Evolutionary conservation across 116 monocot genomes (phyloP).

Genomic region (Trichopus zeylanicus): DNA sequence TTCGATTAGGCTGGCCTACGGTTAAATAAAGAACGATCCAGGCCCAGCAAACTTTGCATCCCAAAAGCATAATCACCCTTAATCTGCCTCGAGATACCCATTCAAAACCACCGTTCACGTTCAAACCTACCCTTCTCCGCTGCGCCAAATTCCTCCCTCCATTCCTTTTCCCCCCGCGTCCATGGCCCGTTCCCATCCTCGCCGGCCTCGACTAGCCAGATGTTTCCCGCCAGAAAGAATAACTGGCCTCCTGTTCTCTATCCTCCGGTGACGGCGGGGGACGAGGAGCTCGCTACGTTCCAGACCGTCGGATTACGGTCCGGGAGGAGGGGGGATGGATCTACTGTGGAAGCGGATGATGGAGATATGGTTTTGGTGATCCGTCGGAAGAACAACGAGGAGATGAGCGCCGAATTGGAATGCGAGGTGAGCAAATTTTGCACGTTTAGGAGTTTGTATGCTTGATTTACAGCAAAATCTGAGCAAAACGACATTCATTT

Average conservation of each 20-base stretch:
- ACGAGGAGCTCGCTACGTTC: constrained; percentile 26
- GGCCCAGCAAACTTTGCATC: too few species aligned
- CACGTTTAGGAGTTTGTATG: too few species aligned
- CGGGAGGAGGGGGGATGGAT: too few species aligned
- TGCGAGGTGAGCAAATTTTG: constrained; percentile 22
- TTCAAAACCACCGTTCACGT: neutral
- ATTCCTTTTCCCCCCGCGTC: too few species aligned
- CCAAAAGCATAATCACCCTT: too few species aligned
- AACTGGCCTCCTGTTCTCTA: neutral
- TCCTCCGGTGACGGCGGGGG: neutral
- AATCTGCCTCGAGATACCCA: too few species aligned
- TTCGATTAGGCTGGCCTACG: too few species aligned
- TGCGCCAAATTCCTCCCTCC: too few species aligned
- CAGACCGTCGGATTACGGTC: neutral
- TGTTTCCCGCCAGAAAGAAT: neutral
- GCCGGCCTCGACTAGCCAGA: too few species aligned
- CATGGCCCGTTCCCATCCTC: neutral
- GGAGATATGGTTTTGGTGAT: neutral
- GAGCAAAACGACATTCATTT: too few species aligned
- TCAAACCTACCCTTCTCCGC: neutral
- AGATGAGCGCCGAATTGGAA: constrained; percentile 12
- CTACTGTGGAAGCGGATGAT: neutral
- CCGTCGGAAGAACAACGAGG: neutral
- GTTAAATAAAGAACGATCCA: too few species aligned
- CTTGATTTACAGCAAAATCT: too few species aligned